phyloP scores from a whole-genome alignment of 78 protist species.

The Guillardia theta region DNA sequence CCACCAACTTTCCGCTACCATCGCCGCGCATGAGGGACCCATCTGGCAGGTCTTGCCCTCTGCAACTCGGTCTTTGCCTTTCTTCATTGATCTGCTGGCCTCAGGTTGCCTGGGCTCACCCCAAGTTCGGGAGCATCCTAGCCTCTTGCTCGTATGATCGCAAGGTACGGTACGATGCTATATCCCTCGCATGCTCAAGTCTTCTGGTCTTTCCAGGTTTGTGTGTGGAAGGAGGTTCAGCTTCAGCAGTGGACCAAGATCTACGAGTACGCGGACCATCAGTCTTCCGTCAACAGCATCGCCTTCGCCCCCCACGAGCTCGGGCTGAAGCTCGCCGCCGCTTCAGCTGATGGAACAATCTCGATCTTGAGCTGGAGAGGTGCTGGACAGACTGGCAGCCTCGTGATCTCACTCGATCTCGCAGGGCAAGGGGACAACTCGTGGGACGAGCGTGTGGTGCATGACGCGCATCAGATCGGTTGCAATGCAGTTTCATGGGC shows the following conservation, averaged over 20 bases:
- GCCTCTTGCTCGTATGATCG: slow-evolving; percentile 95
- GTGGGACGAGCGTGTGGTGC: slow-evolving; percentile 41
- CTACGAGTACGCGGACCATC: slow-evolving; percentile 74
- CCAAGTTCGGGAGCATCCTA: slow-evolving; percentile 91
- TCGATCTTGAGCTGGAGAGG: slow-evolving; percentile 61
- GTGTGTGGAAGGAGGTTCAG: slow-evolving; percentile 83
- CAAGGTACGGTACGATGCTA: too few species aligned
- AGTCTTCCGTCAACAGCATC: slow-evolving; percentile 81
- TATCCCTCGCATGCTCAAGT: too few species aligned
- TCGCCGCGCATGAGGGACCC: slow-evolving; percentile 91
- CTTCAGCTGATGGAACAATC: slow-evolving; percentile 80
- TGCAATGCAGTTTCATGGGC: slow-evolving; percentile 85
- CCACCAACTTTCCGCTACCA: background rate
- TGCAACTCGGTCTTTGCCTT: too few species aligned
- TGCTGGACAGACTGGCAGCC: background rate
- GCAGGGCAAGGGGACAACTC: background rate
- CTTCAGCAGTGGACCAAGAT: slow-evolving; percentile 59
- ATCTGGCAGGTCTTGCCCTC: too few species aligned
- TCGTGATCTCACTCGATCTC: background rate
- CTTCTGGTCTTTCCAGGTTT: too few species aligned
- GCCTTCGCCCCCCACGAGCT: slow-evolving; percentile 90
- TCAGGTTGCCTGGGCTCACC: slow-evolving; percentile 98
- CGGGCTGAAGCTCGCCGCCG: slow-evolving; percentile 81
- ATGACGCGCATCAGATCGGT: slow-evolving; percentile 72
- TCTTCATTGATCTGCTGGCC: too few species aligned